Conservation (phyloP, 139 green algal species). For the Tetradesmus obliquus region DNA sequence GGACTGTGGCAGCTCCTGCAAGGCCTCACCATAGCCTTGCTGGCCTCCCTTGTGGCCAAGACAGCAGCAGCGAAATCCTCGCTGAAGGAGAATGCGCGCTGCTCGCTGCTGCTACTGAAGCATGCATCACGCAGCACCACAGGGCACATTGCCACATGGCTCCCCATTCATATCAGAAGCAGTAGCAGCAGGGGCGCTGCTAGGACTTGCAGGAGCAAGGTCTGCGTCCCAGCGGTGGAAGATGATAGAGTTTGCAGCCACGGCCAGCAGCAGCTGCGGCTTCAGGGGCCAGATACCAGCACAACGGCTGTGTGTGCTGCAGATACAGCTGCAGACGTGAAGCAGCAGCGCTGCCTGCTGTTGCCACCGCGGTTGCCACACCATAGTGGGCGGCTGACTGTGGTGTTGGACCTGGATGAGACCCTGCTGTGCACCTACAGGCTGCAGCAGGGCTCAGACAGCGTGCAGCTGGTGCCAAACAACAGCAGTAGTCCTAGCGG, state of each 20-base stretch:
- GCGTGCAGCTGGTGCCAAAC: not conserved
- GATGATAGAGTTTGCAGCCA: not conserved
- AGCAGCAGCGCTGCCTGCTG: not conserved
- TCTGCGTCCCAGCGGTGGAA: not conserved
- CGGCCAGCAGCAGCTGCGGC: not conserved
- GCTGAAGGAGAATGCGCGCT: constrained; percentile 1
- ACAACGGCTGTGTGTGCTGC: not conserved
- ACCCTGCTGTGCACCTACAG: constrained; percentile 68
- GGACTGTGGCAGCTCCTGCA: not conserved
- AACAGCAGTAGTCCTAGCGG: not conserved
- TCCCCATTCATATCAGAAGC: not conserved
- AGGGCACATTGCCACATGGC: not conserved
- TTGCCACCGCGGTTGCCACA: not conserved
- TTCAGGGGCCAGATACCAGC: not conserved
- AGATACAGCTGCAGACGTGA: not conserved
- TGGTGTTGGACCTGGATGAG: constrained; percentile 78
- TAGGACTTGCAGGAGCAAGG: not conserved
- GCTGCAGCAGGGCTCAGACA: not conserved
- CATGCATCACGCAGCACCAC: not conserved
- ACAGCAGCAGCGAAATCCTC: not conserved
- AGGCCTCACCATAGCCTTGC: not conserved
- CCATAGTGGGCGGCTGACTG: constrained; percentile 42
- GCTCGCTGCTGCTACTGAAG: not conserved
- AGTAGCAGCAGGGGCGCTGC: not conserved
- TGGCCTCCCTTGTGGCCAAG: not conserved